Evolutionary conservation across 768 basidiomycete species (phyloP), one percentile per base, ranked within the genome.

Genomic region (Russula sp.): DNA sequence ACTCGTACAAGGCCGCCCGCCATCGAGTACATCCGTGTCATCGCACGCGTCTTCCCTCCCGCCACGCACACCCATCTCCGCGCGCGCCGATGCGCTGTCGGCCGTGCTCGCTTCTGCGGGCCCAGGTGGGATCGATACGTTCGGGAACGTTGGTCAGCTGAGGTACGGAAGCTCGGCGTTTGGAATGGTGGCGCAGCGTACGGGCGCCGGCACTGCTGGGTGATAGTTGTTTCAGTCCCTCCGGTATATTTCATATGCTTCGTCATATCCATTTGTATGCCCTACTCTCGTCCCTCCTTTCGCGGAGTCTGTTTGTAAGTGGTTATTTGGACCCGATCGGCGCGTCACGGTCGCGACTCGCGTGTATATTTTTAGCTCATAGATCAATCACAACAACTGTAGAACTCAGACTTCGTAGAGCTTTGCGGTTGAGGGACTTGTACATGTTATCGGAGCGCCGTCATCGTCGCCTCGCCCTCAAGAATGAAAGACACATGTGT

Each of bases 101-200:
- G 52, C 57, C 18, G 32, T 56, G 1, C 31, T 66, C 35, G 31
- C 44, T 6, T 61, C 59, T 2, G 56, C 37, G 2, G 57, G 64
- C 45, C 35, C 57, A 14, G 65, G 55, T 48, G 66, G 66, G 1
- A 32, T 66, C 18, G 67, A 68, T 27, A 68, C 67, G 1, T 68
- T 68, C 20, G 67, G 67, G 22, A 68, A 68, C 31, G 55, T 61
- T 35, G 67, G 67, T 4, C 45, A 57, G 14, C 61, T 68, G 37
- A 34, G 67, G 27, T 68, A 67, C 8, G 67, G 66, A 8, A n/a
- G 56, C 34, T 49, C 59, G 16, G 56, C 56, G 49, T 56, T 57
- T 44, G 60, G 64, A 20, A 42, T 37, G 27, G 16, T 39, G 16
- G 60, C 60, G 56, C 64, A 58, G 57, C 59, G 65, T 31, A 34